Evolutionary conservation across 176 grass and related monocot genomes (phyloP).

Genomic region (Triticum aestivum): IWGSC_CS_RefSeq_v2.1 NC_057809.1:621857677-621858176

Average conservation of each 20-base stretch:
- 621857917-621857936: not conserved
- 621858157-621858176: too few relatives aligned
- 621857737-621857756: too few relatives aligned
- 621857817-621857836: too few relatives aligned
- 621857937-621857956: conserved; percentile 26
- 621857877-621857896: conserved; percentile 16
- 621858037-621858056: conserved; percentile 25
- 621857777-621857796: too few relatives aligned
- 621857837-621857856: too few relatives aligned
- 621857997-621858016: not conserved
- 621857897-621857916: conserved; percentile 5
- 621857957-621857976: conserved; percentile 22
- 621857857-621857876: not conserved
- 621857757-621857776: too few relatives aligned
- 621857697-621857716: too few relatives aligned
- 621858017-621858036: conserved; percentile 11
- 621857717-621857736: too few relatives aligned
- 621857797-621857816: too few relatives aligned
- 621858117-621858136: conserved; percentile 41
- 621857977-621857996: conserved; percentile 42
- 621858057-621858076: conserved; percentile 34
- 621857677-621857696: too few relatives aligned
- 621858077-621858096: not conserved
- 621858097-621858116: conserved; percentile 33
- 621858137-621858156: too few relatives aligned